Base-by-base conservation (phyloP, 1,139 yeast species). In the Entelexis sorbosivorans region DNA sequence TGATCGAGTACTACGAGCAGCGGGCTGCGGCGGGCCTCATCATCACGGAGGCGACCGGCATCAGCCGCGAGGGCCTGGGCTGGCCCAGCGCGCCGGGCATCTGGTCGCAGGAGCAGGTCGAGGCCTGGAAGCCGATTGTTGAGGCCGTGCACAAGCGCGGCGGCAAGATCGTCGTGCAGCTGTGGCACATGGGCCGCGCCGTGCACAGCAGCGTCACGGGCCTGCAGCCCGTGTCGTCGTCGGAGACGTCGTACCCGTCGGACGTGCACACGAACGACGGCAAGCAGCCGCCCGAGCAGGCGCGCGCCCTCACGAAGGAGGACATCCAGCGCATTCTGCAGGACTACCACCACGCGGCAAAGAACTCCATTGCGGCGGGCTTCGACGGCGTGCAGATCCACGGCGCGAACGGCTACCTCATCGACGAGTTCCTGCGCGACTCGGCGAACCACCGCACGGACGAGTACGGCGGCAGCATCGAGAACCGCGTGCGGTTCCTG, bases 1-100 rank as follows among this genome's bases (percentile, higher is more conserved):
- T 71, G 59, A 61, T 65, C 9, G 66, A 71, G 51, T 77, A 79
- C 63, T 81, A 81, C 59, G 67, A 62, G 7, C 74, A 75, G 57
- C 69, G 86, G 56, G 70, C 82, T 5, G 60, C 66, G 48, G 61
- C 66, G 52, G 76, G 79, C 20, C 56, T 73, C 10, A 52, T 73
- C 28, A 64, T 73, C 52, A 59, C 75, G 10, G 78, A 74, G 58
- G 77, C 70, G 8, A 68, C 74, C 1, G 63, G 63, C 49, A 67
- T 73, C 24, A 61, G 70, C 17, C 60, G 64, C 13, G 60, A 59
- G 29, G 69, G 71, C 10, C 69, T 69, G 26, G 62, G 63, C 26
- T 53, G 54, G 38, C 56, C 53, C 14, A 49, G 52, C 35, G 64
- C 60, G 7, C 72, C 81, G 2, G 77, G 79, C 22, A 61, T 76